Evolutionary conservation across 116 monocot species (phyloP).

Genomic region (Phalaenopsis hybrid): DNA sequence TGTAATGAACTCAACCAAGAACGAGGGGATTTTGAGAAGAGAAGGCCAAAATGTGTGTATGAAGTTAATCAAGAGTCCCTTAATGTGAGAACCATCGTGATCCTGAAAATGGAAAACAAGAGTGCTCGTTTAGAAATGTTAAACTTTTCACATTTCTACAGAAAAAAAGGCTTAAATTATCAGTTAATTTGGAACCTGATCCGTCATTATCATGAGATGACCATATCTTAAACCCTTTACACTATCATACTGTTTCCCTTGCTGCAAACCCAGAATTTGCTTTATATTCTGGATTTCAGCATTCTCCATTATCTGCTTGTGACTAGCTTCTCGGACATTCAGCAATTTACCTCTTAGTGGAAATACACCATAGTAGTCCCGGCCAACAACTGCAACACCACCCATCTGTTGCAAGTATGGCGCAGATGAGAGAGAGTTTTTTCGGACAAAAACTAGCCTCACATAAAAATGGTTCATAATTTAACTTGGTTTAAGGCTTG

Average conservation of each 20-base stretch:
- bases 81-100: constrained; percentile 98
- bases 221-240: constrained; percentile 86
- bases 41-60: constrained; percentile 97
- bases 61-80: constrained; percentile 87
- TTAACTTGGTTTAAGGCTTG: not conserved
- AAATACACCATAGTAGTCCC: constrained; percentile 82
- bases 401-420: constrained; percentile 49
- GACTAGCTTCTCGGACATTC: constrained; percentile 86
- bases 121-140: not conserved
- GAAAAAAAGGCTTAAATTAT: not conserved
- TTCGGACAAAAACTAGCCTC: not conserved
- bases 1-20: constrained; percentile 92
- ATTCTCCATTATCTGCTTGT: constrained; percentile 91
- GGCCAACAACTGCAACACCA: constrained; percentile 75
- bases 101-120: constrained; percentile 39
- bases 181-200: constrained; percentile 47
- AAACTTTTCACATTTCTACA: not conserved
- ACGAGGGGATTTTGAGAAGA: constrained; percentile 68
- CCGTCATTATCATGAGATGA: constrained; percentile 99
- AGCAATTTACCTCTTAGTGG: constrained; percentile 85
- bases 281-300: constrained; percentile 88
- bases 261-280: constrained; percentile 86
- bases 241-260: constrained; percentile 80
- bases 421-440: not conserved
- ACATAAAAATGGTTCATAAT: not conserved